Evolutionary conservation across 306 rosid genomes (phyloP), one percentile per base, ranked within the genome.

Genomic region (Calophaca sinica): DNA sequence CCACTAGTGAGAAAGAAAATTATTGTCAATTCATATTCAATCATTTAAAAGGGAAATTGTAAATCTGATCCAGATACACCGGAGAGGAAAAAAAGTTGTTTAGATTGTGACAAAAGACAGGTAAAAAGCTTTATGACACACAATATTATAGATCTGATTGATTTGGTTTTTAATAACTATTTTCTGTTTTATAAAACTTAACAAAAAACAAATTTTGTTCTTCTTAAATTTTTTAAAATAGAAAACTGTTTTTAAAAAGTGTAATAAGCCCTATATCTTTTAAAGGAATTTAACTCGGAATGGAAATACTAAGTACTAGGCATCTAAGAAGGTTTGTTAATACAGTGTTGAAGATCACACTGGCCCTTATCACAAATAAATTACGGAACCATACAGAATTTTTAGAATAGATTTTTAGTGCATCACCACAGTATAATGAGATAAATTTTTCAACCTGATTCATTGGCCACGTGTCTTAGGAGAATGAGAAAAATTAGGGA

Each of bases 1-100:
- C 94, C 96, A 91, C 96, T 94, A 86, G 73, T 60, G 78, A 88
- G 48, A 67, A 77, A 74, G 63, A 59, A 83, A 60, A 78, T 62
- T 28, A 77, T 49, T 36, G 64, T 71, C 62, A 80, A 54, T 51
- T 63, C 59, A 71, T 33, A 77, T 70, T 61, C 44, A 68, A 55
- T 61, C 10, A 62, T 45, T 66, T 51, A 46, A 7, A 52, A 2
- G 44, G 11, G 59, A 42, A 9, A 50, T 28, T 5, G 29, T 12
- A 64, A 72, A 79, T 39, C 39, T 39, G 58, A 68, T 20, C 14
- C 39, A 2, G 11, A 70, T 32, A 64, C 57, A 60, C 29, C 61
- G 6, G 39, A 59, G 14, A 46, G 5, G 31, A 66, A 44, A 72
- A 72, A 20, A 20, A 20, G 3, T 50, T n/a, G 49, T 5, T 45